Percentiles rank a stretch among this genome's conserved stretches.
Evolutionary conservation across 169 alveolate genomes (phyloP).

Genomic region (Babesia caballi): DNA sequence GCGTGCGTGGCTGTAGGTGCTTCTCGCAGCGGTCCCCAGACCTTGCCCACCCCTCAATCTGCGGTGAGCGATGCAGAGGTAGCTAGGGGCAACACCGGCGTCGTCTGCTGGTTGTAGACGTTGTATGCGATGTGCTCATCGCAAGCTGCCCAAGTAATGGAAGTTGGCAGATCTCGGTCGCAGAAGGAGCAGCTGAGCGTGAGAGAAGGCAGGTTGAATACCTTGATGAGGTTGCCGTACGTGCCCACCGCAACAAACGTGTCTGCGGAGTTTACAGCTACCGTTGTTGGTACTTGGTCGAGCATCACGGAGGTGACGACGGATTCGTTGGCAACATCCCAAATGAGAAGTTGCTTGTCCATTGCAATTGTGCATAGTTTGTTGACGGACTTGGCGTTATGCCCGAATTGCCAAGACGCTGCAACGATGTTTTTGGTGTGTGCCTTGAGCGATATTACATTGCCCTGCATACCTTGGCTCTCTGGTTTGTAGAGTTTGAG

Average conservation of each 20-base stretch:
- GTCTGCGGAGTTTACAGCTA: slow-evolving; percentile 36
- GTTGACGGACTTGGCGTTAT: slow-evolving; percentile 20
- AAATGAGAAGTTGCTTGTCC: slow-evolving; percentile 56
- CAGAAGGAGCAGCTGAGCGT: slow-evolving; percentile 54
- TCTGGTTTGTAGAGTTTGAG: slow-evolving; percentile 41
- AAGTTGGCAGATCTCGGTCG: slow-evolving; percentile 41
- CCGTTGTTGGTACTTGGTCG: slow-evolving; percentile 57
- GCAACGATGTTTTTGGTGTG: slow-evolving; percentile 34
- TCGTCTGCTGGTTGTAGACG: slow-evolving; percentile 50
- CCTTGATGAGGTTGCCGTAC: slow-evolving; percentile 49
- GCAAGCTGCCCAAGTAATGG: slow-evolving; percentile 52
- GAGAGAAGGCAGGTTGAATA: slow-evolving; percentile 44
- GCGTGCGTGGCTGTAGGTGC: background rate
- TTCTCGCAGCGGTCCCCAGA: background rate
- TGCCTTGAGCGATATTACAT: slow-evolving; percentile 15
- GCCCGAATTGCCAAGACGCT: slow-evolving; percentile 53
- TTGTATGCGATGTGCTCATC: slow-evolving; percentile 43
- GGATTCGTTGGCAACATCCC: slow-evolving; percentile 53
- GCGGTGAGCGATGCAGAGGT: slow-evolving; percentile 24
- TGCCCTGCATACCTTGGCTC: slow-evolving; percentile 22
- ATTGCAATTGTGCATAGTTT: slow-evolving; percentile 40
- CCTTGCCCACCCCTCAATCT: slow-evolving; percentile 3
- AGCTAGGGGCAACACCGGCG: slow-evolving; percentile 39
- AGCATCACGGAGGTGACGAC: slow-evolving; percentile 33
- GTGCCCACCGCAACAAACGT: slow-evolving; percentile 51